Evolutionary conservation across 2,329 filamentous ascomycete genomes (phyloP), one percentile per base, ranked within the genome.

Genomic region (Knoxdaviesia capensis): DNA sequence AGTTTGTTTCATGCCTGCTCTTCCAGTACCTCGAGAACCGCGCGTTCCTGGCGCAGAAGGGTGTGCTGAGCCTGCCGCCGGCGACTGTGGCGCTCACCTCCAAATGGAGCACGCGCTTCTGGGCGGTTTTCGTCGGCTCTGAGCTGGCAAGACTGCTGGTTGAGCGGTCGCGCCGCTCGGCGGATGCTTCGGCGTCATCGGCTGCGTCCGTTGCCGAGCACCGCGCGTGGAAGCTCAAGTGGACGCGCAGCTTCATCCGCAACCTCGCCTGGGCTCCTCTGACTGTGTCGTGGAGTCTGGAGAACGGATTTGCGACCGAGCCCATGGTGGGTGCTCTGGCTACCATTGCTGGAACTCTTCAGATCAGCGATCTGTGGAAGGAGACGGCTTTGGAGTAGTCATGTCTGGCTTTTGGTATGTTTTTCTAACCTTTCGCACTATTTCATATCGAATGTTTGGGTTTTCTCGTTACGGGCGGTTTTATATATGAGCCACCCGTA

Each of bases 11-110:
- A 7, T 80, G 81, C 56, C 59, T 80, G 7, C 55, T 63, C 7
- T 93, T 81, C 63, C 86, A 94, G 59, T 61, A 72, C 1, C 66
- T 88, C 36, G 90, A 98, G 64, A 94, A 94, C 60, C 68, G 71
- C 35, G 80, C 80, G 10, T 93, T 80, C 62, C 68, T 96, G 34
- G 68, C 76, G 3, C 65, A 66, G 46, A 86, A 86, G 56, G 77
- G 79, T 20, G 71, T 92, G 4, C 54, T 94, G 41, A 65, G 60
- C 10, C 67, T 72, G 60, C 58, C 59, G 5, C 63, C 67, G 9
- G 65, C 69, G 39, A 69, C 68, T 39, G 69, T 81, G 55, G 67
- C 57, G 31, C 65, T 62, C 49, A 76, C 78, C 54, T 78, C 71
- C 59, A 56, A 76, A 11, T 82, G 79, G 75, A 86, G 81, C 58